phyloP scores from a whole-genome alignment of 768 basidiomycete genomes.

The Pseudohyphozyma bogoriensis region DNA sequence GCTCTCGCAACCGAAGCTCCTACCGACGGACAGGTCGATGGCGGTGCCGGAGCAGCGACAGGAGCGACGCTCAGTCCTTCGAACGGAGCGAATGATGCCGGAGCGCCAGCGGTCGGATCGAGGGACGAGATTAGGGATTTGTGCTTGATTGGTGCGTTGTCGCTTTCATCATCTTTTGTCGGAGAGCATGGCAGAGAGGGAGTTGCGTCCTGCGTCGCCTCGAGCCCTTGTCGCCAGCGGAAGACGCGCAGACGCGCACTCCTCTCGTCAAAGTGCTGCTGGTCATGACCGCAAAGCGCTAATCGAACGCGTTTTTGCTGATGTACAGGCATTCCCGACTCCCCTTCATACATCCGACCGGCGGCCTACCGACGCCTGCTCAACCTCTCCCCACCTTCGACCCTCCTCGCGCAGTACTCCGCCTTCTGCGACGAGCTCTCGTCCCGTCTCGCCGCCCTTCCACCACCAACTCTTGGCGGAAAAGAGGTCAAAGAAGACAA shows the following conservation, averaged over 20 bases:
- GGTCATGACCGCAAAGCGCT: not conserved
- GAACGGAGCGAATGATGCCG: no score
- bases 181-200: no score
- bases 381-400: not conserved
- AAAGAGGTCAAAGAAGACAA: not conserved
- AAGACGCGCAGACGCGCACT: not conserved
- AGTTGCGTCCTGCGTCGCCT: not conserved
- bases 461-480: not conserved
- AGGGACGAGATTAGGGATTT: not conserved
- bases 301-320: not conserved
- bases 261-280: not conserved
- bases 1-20: no score
- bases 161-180: not conserved
- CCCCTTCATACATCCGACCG: conserved; percentile 4
- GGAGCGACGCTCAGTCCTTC: no score
- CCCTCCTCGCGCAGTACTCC: conserved; percentile 10
- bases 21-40: not conserved
- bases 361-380: conserved; percentile 13
- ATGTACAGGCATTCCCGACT: conserved; percentile 22
- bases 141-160: not conserved
- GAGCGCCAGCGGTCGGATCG: not conserved
- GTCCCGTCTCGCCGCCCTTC: not conserved
- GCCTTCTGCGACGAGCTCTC: conserved; percentile 15
- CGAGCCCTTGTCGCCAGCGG: not conserved
- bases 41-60: not conserved